phyloP scores from a whole-genome alignment of 129 eudicot genomes.

The Kitagawia praeruptora region DNA sequence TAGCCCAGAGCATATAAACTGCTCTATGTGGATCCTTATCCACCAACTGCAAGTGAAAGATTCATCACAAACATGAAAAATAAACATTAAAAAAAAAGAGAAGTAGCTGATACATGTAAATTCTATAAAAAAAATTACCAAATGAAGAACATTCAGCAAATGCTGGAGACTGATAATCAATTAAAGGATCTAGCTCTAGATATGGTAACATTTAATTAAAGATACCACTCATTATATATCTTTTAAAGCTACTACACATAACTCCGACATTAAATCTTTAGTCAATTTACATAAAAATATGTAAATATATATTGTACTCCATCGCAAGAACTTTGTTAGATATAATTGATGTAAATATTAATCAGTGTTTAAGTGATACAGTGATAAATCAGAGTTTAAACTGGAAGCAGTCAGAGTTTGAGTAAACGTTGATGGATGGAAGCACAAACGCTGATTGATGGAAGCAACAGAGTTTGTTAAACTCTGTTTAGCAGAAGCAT shows the following conservation, averaged over 20 bases:
- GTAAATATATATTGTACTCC: too few relatives aligned
- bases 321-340: too few relatives aligned
- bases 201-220: not conserved
- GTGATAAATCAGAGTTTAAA: too few relatives aligned
- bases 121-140: not conserved
- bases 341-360: too few relatives aligned
- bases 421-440: too few relatives aligned
- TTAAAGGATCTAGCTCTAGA: not conserved
- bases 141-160: not conserved
- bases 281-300: too few relatives aligned
- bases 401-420: too few relatives aligned
- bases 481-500: too few relatives aligned
- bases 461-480: too few relatives aligned
- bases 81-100: not conserved
- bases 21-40: constrained; percentile 81
- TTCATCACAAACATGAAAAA: not conserved
- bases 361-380: too few relatives aligned
- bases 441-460: too few relatives aligned
- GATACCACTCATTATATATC: not conserved
- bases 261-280: too few relatives aligned
- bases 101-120: not conserved
- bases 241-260: not conserved
- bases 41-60: constrained; percentile 28
- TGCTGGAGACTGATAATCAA: not conserved
- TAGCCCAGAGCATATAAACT: constrained; percentile 76